phyloP scores from a whole-genome alignment of 208 protist species.

The Wallacemonas collosoma region DNA sequence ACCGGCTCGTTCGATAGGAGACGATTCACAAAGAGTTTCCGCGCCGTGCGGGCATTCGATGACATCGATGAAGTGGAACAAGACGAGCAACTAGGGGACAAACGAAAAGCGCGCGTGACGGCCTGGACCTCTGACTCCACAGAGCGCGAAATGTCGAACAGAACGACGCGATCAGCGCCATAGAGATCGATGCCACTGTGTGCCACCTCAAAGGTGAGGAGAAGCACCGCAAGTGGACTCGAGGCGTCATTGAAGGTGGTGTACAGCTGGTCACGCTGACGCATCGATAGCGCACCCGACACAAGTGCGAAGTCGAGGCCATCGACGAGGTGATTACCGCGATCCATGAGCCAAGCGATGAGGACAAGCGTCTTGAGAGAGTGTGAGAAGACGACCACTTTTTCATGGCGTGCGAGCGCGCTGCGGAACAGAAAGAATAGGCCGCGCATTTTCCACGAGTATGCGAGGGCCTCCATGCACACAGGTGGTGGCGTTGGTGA shows the following conservation, averaged over 20 bases:
- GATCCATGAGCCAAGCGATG: constrained; percentile 16
- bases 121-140: constrained; percentile 8
- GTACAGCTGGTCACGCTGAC: constrained; percentile 5
- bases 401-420: constrained; percentile 11
- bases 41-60: background rate
- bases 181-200: constrained; percentile 15
- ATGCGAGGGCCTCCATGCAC: constrained; percentile 12
- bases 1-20: constrained; percentile 20
- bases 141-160: constrained; percentile 15
- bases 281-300: background rate
- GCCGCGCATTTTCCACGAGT: constrained; percentile 26
- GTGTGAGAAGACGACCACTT: constrained; percentile 27
- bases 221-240: constrained; percentile 14
- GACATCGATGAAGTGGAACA: background rate
- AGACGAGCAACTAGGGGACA: background rate
- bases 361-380: constrained; percentile 24
- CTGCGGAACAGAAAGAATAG: constrained; percentile 15
- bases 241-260: constrained; percentile 18
- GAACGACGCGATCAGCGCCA: constrained; percentile 19
- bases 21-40: constrained; percentile 16
- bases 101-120: constrained; percentile 2
- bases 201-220: constrained; percentile 16
- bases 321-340: constrained; percentile 7
- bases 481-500: background rate
- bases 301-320: constrained; percentile 25